Evolutionary conservation across 768 basidiomycete species (phyloP).

Genomic region (Strobilomyces echinocephalus): DNA sequence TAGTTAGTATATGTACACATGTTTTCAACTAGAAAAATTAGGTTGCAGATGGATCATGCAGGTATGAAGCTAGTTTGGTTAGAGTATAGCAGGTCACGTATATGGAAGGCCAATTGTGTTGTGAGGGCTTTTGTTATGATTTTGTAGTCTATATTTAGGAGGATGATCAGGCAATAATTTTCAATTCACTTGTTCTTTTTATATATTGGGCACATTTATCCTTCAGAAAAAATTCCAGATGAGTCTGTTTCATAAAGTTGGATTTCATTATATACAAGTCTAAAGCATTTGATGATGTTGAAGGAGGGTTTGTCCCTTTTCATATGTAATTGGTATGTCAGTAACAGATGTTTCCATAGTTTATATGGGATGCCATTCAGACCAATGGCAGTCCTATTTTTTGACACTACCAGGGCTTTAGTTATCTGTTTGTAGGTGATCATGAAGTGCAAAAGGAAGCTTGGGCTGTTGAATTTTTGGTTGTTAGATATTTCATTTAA

Average conservation of each 20-base stretch:
- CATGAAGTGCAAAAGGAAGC: conserved; percentile 20
- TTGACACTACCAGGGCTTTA: not conserved
- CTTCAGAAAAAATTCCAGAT: rapidly evolving
- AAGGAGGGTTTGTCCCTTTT: not conserved
- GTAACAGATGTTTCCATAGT: not conserved
- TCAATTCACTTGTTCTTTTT: not conserved
- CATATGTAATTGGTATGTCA: not conserved
- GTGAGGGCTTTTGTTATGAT: conserved; percentile 25
- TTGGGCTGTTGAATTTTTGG: not conserved
- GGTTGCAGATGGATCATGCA: conserved; percentile 27
- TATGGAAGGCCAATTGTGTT: conserved; percentile 9
- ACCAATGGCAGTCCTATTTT: not conserved
- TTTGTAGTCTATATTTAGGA: conserved; percentile 1
- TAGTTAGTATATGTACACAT: not conserved
- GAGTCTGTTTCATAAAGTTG: not conserved
- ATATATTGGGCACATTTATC: not conserved
- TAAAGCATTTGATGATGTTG: not conserved
- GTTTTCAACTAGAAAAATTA: conserved; percentile 21
- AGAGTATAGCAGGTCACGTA: conserved; percentile 8
- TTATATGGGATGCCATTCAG: not conserved
- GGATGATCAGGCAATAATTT: conserved; percentile 22
- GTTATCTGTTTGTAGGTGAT: conserved; percentile 2
- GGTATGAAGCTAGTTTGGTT: conserved; percentile 39
- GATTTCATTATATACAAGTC: not conserved
- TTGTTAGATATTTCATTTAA: not conserved